These are phyloP conservation scores for Ceriops tagal DNA, from an alignment of 345 rosid genomes.

Conservation along the genomic window DNA sequence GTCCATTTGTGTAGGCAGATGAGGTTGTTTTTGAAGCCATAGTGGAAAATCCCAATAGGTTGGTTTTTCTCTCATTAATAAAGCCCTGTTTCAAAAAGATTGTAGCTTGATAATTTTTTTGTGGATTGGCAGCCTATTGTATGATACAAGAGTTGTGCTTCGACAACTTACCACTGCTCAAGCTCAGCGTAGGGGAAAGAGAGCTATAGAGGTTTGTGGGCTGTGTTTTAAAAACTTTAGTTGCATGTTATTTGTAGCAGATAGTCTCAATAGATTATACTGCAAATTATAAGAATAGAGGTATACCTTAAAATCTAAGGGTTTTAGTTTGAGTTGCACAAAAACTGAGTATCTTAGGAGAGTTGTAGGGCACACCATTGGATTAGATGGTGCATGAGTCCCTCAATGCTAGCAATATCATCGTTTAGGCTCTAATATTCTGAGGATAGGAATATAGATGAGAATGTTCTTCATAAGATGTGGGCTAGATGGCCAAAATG, in stretches of 20 bases:
- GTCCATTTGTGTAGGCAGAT: constrained; percentile 52
- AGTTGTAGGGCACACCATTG: too few species aligned
- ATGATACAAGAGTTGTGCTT: constrained; percentile 78
- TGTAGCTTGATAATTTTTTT: constrained; percentile 24
- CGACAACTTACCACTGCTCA: constrained; percentile 60
- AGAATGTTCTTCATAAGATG: too few species aligned
- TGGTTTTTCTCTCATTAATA: constrained; percentile 18
- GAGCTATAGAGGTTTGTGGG: constrained; percentile 74
- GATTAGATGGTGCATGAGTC: too few species aligned
- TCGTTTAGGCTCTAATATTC: too few species aligned
- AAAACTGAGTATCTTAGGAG: too few species aligned
- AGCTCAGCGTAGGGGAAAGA: constrained; percentile 84
- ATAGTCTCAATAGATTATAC: too few species aligned
- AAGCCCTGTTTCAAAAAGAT: neutral
- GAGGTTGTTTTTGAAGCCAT: constrained; percentile 83
- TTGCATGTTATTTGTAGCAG: neutral
- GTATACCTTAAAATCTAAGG: too few species aligned
- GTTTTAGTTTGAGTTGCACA: too few species aligned
- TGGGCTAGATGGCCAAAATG: too few species aligned
- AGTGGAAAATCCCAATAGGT: constrained; percentile 70
- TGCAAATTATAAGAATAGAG: too few species aligned
- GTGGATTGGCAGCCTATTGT: constrained; percentile 65
- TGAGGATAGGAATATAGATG: too few species aligned
- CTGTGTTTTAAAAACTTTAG: neutral
- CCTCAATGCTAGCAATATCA: too few species aligned